A percentile compares a stretch with the other conserved stretches of the same genome.
Evolutionary conservation across 331 rosid species (phyloP).

Genomic region (Prunus yedoensis): DNA sequence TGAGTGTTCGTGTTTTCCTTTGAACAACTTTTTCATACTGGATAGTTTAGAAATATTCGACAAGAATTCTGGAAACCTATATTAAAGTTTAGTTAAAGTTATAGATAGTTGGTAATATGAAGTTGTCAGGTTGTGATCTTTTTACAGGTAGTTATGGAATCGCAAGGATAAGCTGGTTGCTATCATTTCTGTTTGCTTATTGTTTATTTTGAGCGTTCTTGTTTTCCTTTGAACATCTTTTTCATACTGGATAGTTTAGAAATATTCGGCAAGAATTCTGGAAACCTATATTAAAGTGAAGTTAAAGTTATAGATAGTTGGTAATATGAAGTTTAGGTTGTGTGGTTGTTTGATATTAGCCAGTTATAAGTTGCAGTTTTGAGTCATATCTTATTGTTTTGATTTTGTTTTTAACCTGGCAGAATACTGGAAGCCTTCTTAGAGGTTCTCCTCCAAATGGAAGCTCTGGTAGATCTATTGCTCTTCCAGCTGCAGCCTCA

Average conservation of each 20-base stretch:
- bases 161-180: not conserved
- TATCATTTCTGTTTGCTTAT: not conserved
- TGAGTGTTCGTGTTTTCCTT: not conserved
- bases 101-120: not conserved
- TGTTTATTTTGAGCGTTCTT: not conserved
- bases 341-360: not conserved
- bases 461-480: slow-evolving; percentile 48
- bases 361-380: not conserved
- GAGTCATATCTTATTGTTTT: not conserved
- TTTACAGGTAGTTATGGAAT: not conserved
- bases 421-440: slow-evolving; percentile 46
- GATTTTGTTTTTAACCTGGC: slow-evolving; percentile 27
- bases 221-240: not conserved
- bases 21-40: not conserved
- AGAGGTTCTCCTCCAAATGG: slow-evolving; percentile 77
- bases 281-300: no score
- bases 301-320: not conserved
- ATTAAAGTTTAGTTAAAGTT: not conserved
- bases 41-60: not conserved
- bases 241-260: not conserved
- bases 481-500: slow-evolving; percentile 75
- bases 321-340: not conserved
- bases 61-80: not conserved
- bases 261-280: not conserved
- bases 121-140: not conserved